Evolutionary conservation across 345 rosid genomes (phyloP).

Genomic region (Hibiscus mutabilis): DNA sequence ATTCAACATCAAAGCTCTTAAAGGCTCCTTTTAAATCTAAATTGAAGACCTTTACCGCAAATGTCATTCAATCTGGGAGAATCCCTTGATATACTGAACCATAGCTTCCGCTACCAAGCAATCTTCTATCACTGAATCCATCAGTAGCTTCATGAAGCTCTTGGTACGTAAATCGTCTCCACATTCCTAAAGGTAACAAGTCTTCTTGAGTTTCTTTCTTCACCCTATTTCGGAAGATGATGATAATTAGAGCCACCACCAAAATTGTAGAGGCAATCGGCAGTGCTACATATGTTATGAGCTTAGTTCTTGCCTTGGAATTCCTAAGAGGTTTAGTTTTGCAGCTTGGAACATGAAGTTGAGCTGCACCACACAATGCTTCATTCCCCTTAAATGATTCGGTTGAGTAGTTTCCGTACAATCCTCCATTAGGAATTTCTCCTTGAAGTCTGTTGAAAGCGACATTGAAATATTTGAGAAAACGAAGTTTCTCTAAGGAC

Average conservation of each 20-base stretch:
- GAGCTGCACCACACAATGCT: neutral
- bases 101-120: slow-evolving; percentile 8
- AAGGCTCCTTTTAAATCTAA: neutral
- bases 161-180: neutral
- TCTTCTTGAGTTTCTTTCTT: neutral
- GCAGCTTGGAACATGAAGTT: neutral
- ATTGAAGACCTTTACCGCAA: neutral
- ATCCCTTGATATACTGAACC: slow-evolving; percentile 11
- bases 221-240: neutral
- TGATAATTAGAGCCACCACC: neutral
- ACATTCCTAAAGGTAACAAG: neutral
- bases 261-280: neutral
- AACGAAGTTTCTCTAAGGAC: neutral
- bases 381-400: neutral
- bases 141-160: neutral
- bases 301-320: neutral
- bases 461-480: neutral
- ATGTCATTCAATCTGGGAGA: neutral
- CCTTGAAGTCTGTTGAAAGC: neutral
- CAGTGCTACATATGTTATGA: neutral
- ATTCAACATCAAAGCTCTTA: slow-evolving; percentile 16
- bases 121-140: neutral
- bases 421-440: neutral
- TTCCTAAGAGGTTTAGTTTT: neutral
- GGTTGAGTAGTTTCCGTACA: neutral